These are phyloP conservation scores for Epichloe festucae DNA, from an alignment of 2,329 filamentous ascomycete species.

Conservation along the genomic window DNA sequence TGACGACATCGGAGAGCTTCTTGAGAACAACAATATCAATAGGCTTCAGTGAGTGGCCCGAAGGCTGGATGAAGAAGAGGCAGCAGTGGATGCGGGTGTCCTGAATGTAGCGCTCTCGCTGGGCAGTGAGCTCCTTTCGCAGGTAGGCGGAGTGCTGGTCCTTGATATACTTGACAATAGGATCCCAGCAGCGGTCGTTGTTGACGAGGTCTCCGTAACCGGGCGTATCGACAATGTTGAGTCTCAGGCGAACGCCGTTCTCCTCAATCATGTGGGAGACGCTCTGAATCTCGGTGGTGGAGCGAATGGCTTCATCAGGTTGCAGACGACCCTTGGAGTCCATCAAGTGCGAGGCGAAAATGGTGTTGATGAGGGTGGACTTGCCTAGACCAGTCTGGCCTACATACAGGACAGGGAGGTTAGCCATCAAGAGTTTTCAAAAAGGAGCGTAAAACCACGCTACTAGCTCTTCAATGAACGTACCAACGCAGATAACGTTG, in stretches of 20 bases:
- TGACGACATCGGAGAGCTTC: conserved; percentile 98
- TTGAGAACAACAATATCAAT: conserved; percentile 99
- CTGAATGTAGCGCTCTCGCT: conserved; percentile 98
- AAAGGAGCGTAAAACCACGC: conserved; percentile 1
- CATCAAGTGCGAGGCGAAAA: conserved; percentile 98
- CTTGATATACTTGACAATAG: conserved; percentile 99
- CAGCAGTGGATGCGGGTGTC: conserved; percentile 99
- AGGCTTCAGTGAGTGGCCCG: conserved; percentile 94
- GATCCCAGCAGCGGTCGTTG: conserved; percentile 99
- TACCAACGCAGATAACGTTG: conserved; percentile 98
- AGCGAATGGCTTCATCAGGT: conserved; percentile 85
- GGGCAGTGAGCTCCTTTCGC: conserved; percentile 96
- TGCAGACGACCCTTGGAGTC: conserved; percentile 93
- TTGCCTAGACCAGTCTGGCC: conserved; percentile 98
- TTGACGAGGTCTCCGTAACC: conserved; percentile 98
- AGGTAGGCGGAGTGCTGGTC: conserved; percentile 99
- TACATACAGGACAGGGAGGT: conserved; percentile 25
- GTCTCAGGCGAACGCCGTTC: conserved; percentile 89
- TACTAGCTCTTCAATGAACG: conserved; percentile 27
- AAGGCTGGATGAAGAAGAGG: conserved; percentile 98
- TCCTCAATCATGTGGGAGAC: conserved; percentile 99
- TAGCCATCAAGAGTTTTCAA: conserved; percentile 4
- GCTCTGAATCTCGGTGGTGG: conserved; percentile 94
- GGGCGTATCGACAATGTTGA: conserved; percentile 98
- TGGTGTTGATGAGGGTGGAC: conserved; percentile 98